phyloP scores from a whole-genome alignment of 2,329 filamentous ascomycete genomes.

The Colletotrichum sp. region DNA sequence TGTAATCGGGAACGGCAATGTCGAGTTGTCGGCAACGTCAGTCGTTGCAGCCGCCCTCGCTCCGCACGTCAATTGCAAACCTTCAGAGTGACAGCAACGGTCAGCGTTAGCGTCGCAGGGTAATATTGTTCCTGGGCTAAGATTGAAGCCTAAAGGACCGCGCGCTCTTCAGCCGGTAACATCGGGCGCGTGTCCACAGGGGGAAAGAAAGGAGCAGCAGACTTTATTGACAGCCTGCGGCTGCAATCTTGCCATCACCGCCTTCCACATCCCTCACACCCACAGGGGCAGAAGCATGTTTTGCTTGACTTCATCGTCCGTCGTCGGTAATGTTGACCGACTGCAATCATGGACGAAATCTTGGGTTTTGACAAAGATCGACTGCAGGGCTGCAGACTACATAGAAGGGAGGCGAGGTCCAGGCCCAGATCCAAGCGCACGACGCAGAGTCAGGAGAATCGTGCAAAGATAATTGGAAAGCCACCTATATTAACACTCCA shows the following conservation, averaged over 20 bases:
- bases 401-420: neutral
- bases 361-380: neutral
- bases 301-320: neutral
- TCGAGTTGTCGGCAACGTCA: conserved; percentile 14
- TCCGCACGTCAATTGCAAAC: conserved; percentile 16
- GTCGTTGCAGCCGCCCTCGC: conserved; percentile 1
- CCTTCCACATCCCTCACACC: neutral
- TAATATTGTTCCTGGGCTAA: neutral
- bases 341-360: neutral
- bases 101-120: neutral
- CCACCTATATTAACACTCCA: neutral
- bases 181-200: neutral
- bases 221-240: neutral
- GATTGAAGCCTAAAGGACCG: neutral
- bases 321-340: neutral
- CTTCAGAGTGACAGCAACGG: conserved; percentile 12
- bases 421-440: neutral
- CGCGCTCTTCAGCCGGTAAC: neutral
- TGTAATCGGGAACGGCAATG: neutral
- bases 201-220: neutral
- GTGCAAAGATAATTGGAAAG: conserved; percentile 2
- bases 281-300: neutral
- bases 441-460: neutral
- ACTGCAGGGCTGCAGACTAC: neutral
- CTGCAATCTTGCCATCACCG: neutral